Evolutionary conservation across 202 grass and related monocot genomes (phyloP), one percentile per base, ranked within the genome.

Genomic region (Carex arenaria): DNA sequence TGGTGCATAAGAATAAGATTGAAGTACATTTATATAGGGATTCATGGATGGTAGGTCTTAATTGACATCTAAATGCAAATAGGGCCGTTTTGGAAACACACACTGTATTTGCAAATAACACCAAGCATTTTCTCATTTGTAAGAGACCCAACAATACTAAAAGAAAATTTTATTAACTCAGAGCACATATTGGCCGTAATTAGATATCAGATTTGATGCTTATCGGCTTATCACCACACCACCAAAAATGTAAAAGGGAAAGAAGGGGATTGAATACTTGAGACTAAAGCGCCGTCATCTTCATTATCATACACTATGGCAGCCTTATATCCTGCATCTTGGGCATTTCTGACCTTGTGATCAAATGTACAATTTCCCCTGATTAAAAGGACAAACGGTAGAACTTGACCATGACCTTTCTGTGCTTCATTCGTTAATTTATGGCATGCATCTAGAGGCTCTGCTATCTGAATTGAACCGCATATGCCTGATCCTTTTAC

Each of bases 311-410:
- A 96, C 20, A 99, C 88, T 31, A 99, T 92, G 83, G 93, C 93
- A 62, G 96, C 96, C 86, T 92, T 89, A 78, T 90, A 99, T 85
- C 96, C 93, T 83, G 93, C 93, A 93, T 92, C 80, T 85, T 99
- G 89, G 20, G 79, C 93, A 84, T 89, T 90, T 85, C 86, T 90
- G 36, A 94, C 89, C 93, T 99, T 99, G 67, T 86, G 85, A 76
- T 99, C 96, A 75, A 99, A 99, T 82, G 91, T 72, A 79, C 96
- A 99, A 7, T 90, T 90, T 4, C 91, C 96, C 84, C 96, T 93
- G 78, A 92, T 87, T 61, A 96, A 88, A 84, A 99, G 87, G 4
- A 80, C 89, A 6, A 94, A 96, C 0, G 89, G 91, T 57, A 86
- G 78, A 34, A 55, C 72, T 22, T 62, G 70, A 72, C 86, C 89